These are phyloP conservation scores for Trichoderma harzianum DNA, from an alignment of 2,329 filamentous ascomycete species.

Conservation along the genomic window DNA sequence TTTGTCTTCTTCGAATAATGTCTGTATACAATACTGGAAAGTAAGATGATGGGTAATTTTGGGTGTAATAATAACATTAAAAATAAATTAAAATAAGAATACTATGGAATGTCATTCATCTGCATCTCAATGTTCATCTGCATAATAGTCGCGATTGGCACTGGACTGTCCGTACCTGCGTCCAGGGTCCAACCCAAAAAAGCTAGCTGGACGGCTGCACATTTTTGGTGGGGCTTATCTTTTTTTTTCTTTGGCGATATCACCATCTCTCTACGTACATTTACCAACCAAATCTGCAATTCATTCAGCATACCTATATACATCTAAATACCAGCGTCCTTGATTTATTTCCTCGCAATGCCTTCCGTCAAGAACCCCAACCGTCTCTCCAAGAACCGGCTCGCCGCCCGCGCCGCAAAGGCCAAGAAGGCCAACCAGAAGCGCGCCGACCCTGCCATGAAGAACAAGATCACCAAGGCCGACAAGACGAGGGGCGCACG, in stretches of 20 bases:
- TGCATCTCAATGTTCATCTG: not conserved
- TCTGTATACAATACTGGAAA: not conserved
- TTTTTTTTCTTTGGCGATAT: constrained; percentile 4
- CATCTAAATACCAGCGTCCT: not conserved
- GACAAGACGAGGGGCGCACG: constrained; percentile 50
- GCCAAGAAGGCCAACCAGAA: constrained; percentile 44
- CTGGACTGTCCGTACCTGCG: not conserved
- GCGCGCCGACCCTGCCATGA: constrained; percentile 37
- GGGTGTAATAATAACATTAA: not conserved
- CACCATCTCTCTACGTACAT: not conserved
- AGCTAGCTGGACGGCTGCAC: not conserved
- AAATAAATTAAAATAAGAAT: not conserved
- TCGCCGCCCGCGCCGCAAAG: constrained; percentile 44
- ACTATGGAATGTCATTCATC: not conserved
- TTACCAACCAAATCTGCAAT: not conserved
- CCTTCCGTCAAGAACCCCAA: constrained; percentile 59
- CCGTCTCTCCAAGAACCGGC: constrained; percentile 52
- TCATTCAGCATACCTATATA: not conserved
- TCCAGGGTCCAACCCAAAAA: constrained; percentile 4
- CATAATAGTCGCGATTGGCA: not conserved
- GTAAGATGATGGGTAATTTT: not conserved
- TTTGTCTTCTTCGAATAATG: constrained; percentile 5
- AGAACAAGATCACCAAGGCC: constrained; percentile 39
- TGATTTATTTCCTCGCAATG: constrained; percentile 33
- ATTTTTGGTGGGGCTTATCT: constrained; percentile 10